Percentiles rank a stretch among this genome's conserved stretches.
phyloP scores from a whole-genome alignment of 352 stramenopile genomes.

The Pythium pyrilobum region DNA sequence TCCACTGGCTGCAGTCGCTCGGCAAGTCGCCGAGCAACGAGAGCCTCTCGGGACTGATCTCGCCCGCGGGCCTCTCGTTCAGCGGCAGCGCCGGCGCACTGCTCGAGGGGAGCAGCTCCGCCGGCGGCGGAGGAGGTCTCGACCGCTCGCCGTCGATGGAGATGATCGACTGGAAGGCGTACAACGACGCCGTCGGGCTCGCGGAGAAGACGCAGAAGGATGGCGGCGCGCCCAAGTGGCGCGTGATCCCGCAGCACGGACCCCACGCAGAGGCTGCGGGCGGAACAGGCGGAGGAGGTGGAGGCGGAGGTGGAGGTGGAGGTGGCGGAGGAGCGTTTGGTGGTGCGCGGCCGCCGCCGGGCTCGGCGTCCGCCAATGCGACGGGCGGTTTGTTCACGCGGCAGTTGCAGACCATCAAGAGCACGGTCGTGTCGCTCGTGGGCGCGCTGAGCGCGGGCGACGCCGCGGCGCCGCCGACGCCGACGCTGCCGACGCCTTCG shows the following conservation, averaged over 20 bases:
- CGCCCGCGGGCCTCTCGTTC: constrained; percentile 34
- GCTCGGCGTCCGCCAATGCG: neutral
- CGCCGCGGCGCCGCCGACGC: neutral
- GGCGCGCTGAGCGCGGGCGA: constrained; percentile 24
- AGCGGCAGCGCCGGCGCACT: constrained; percentile 10
- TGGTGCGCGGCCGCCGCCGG: neutral
- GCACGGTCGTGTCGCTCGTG: constrained; percentile 41
- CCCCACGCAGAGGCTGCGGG: constrained; percentile 41
- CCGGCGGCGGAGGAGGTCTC: neutral
- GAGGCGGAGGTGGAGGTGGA: neutral
- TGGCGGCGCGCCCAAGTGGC: constrained; percentile 48
- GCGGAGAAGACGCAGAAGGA: constrained; percentile 58
- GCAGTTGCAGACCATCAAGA: constrained; percentile 42
- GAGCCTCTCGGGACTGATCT: constrained; percentile 54
- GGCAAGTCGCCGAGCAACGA: constrained; percentile 59
- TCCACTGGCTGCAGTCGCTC: constrained; percentile 76
- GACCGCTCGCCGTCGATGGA: constrained; percentile 49
- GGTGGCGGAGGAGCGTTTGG: neutral
- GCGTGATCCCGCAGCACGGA: constrained; percentile 74
- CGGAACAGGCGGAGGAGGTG: neutral
- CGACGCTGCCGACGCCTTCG: neutral
- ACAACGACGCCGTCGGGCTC: constrained; percentile 54
- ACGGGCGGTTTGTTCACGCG: constrained; percentile 34
- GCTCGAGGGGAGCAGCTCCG: neutral
- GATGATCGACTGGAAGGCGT: constrained; percentile 84